Conservation (phyloP, 2,329 filamentous ascomycete genomes). For the Coniella vitis region DNA sequence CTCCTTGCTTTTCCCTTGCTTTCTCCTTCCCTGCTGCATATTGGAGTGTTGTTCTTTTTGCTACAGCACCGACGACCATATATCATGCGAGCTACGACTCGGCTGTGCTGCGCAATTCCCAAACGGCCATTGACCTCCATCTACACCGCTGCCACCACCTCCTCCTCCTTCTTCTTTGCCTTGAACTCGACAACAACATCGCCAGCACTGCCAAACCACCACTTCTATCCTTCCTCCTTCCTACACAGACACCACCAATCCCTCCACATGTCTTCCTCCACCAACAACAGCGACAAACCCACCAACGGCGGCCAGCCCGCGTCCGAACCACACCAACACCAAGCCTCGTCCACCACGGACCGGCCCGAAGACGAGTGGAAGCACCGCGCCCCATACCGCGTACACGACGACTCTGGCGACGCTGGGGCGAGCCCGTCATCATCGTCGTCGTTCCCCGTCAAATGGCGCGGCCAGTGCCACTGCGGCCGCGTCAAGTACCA, state of each 20-base stretch:
- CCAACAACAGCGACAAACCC: not conserved
- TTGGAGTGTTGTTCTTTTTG: no score
- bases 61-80: no score
- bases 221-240: not conserved
- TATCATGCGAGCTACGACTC: not conserved
- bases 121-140: not conserved
- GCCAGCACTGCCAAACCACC: not conserved
- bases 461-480: constrained; percentile 49
- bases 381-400: constrained; percentile 19
- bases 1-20: no score
- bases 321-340: constrained; percentile 21
- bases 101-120: not conserved
- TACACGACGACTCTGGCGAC: constrained; percentile 16
- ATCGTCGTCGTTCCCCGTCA: constrained; percentile 25
- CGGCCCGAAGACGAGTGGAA: constrained; percentile 24
- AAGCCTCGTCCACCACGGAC: constrained; percentile 19
- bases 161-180: no score
- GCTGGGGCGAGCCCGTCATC: no score
- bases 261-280: not conserved
- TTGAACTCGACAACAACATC: no score
- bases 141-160: not conserved
- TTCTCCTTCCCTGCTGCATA: no score
- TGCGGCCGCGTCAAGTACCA: constrained; percentile 71
- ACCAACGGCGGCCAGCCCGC: constrained; percentile 1
- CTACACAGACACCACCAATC: not conserved